Evolutionary conservation across 805 yeast species (phyloP), one percentile per base, ranked within the genome.

Genomic region (Metschnikowia similis): DNA sequence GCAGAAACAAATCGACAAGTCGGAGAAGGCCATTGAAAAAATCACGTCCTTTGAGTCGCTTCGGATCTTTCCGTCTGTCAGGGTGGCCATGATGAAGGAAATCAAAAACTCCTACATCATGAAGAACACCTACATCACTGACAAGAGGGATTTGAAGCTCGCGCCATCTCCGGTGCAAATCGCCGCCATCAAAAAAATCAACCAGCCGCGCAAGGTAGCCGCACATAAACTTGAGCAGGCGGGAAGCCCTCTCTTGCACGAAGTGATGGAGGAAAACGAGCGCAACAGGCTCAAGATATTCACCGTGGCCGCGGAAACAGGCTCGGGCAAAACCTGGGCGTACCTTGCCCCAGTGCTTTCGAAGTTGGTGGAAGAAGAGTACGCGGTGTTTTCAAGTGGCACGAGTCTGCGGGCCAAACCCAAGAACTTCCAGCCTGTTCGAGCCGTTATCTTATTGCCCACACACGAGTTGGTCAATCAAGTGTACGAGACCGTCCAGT

Each of bases 241-340:
- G 11, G 66, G 68, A 10, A 55, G 57, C 14, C 58, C 59, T 3
- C 64, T 71, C 28, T 52, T 59, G 32, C 53, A 61, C 6, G 69
- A 66, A 29, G 56, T 69, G 49, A 59, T 63, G 42, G 51, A 57
- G 37, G 60, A 60, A 11, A 70, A 72, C 49, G 71, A 66, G 50
- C 46, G 43, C 21, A 65, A 62, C 28, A 64, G 61, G 51, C 59
- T 83, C 44, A 82, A 83, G 56, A 77, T 84, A 0, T 89, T 81
- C 71, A 81, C 94, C 2, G 66, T 92, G 48, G 97, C 98, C 0
- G 96, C 97, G 2, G 98, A 94, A 64, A 92, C 99, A 0, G 99
- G 99, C 0, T 86, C 96, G 0, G 99, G 99, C 8, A 92, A 92
- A 63, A 92, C 99, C 0, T 83, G 96, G 83, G 90, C 97, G 0